These are phyloP conservation scores for Apium graveolens DNA, from an alignment of 129 eudicot species.

Conservation along the genomic window DNA sequence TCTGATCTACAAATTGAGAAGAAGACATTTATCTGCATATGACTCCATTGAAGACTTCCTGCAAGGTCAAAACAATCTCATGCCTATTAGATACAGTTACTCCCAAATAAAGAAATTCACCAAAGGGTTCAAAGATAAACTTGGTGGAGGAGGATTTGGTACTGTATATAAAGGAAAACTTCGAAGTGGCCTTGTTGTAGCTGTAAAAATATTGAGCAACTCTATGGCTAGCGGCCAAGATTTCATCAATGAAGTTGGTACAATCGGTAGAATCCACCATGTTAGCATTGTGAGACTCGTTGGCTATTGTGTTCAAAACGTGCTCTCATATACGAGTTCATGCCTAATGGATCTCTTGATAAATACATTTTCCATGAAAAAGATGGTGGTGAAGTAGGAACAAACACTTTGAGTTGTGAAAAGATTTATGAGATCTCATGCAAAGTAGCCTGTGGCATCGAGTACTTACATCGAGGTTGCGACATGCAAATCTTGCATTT, in stretches of 20 bases:
- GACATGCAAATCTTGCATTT: conserved; percentile 10
- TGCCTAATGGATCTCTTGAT: conserved; percentile 17
- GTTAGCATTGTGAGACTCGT: not conserved
- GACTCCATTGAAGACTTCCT: conserved; percentile 5
- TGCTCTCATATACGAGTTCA: conserved; percentile 14
- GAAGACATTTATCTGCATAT: not conserved
- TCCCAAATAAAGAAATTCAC: not conserved
- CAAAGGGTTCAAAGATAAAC: not conserved
- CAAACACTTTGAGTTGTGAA: not conserved
- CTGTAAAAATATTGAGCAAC: conserved; percentile 1
- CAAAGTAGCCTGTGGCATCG: not conserved
- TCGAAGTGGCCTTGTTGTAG: not conserved
- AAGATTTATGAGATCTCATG: not conserved
- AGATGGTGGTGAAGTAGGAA: not conserved
- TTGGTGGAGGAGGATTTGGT: not conserved
- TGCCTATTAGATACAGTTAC: not conserved
- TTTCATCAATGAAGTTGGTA: conserved; percentile 7
- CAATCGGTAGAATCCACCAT: not conserved
- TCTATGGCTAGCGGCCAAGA: not conserved
- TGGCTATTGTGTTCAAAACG: conserved; percentile 7
- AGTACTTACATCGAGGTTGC: conserved; percentile 4
- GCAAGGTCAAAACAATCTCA: conserved; percentile 3
- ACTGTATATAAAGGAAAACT: conserved; percentile 1
- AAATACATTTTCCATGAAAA: conserved; percentile 10
- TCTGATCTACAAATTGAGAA: not conserved